Base-by-base conservation (phyloP, 768 basidiomycete species). In the Podaxis sp. region DNA sequence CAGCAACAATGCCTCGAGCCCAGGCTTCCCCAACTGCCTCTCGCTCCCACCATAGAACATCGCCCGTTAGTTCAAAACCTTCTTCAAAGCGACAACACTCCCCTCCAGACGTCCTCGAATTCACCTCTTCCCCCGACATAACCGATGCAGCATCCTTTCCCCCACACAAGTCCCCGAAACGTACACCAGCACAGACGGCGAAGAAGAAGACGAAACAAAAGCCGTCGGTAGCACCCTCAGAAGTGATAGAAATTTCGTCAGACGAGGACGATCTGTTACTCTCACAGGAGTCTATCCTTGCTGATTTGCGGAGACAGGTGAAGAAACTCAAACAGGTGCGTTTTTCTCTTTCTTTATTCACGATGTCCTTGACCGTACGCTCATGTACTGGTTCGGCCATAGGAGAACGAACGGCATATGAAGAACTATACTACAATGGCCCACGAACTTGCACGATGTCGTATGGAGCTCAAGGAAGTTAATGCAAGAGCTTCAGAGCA, bases 181-280 rank as follows among this genome's bases (percentile, higher is more conserved):
- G 21, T 14, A 9, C 18, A 13, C 7, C 52, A n/a, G 18, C 21
- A 6, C 35, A 38, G n/a, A 52, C 50, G 13, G 63, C 64, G 68
- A 68, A 63, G 68, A 65, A 32, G 65, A 63, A 55, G 61, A 59
- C 46, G 35, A 53, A 48, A 18, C 59, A 46, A 62, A 65, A 54
- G 40, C 64, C 23, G 60, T 3, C 64, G 47, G 61, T 65, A 44
- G 5, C 64, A 7, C 53, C 64, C 51, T 61, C 59, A 25, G 82
- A 84, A 18, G 70, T 84, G 18, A 79, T 85, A 53, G 84, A 86
- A 67, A 81, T 86, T 58, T 82, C 81, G 1, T 83, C 82, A n/a
- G 82, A 82, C 27, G 84, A 86, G 14, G 84, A 83, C 3, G 62
- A 62, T 28, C 47, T 57, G 6, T 50, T 62, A 11, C 65, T 64